These are phyloP conservation scores for Pseudocercospora pini-densiflorae DNA, from an alignment of 2,329 filamentous ascomycete species.

Conservation along the genomic window DNA sequence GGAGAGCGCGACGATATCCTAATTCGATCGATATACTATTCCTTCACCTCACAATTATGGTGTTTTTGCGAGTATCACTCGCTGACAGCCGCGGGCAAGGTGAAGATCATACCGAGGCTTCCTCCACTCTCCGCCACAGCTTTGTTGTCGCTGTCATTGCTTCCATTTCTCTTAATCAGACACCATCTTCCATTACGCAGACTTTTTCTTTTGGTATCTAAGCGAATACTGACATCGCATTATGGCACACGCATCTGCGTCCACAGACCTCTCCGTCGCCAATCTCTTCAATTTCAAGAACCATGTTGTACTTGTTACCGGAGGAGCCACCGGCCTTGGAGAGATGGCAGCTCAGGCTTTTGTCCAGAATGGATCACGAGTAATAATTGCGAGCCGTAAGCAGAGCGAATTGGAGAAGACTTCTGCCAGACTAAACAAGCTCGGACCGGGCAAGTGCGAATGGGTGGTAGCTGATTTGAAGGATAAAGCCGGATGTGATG, in stretches of 20 bases:
- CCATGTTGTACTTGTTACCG: conserved; percentile 49
- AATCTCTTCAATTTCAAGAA: conserved; percentile 43
- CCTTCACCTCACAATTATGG: not conserved
- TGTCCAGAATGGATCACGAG: conserved; percentile 48
- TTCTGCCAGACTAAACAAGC: conserved; percentile 46
- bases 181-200: not conserved
- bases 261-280: conserved; percentile 35
- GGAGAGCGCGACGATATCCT: not conserved
- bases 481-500: conserved; percentile 49
- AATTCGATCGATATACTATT: not conserved
- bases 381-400: conserved; percentile 51
- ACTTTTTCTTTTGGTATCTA: not conserved
- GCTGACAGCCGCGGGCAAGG: not conserved
- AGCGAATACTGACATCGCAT: not conserved
- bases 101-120: not conserved
- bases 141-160: not conserved
- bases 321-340: conserved; percentile 52
- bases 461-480: conserved; percentile 51
- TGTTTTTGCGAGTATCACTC: not conserved
- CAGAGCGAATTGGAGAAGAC: conserved; percentile 52
- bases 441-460: conserved; percentile 53
- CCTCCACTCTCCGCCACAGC: not conserved
- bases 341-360: conserved; percentile 54
- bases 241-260: conserved; percentile 39
- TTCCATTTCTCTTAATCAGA: not conserved